Percentiles rank a stretch among this genome's conserved stretches.
Conservation (phyloP, 192 early-diverging fungal genomes). For the Coemansia sp. region DNA sequence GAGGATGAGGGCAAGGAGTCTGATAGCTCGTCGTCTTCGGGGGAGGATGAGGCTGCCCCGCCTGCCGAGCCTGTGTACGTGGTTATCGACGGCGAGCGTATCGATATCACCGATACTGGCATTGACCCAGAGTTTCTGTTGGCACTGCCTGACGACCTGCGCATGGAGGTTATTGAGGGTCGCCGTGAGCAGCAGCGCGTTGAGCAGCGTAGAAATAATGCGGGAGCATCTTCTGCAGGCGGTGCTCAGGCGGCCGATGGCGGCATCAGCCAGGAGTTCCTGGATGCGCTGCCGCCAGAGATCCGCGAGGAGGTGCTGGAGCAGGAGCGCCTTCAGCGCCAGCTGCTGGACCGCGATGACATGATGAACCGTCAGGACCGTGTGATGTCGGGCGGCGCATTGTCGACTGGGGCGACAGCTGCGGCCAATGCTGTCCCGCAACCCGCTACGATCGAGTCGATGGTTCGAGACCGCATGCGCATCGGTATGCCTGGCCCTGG, state of each 20-base stretch:
- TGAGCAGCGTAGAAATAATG: conserved; percentile 14
- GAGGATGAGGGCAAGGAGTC: not conserved
- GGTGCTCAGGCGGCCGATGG: conserved; percentile 19
- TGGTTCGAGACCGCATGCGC: conserved; percentile 29
- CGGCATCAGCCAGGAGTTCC: conserved; percentile 76
- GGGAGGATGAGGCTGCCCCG: not conserved
- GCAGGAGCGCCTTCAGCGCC: conserved; percentile 67
- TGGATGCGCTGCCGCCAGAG: conserved; percentile 86
- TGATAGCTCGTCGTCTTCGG: not conserved
- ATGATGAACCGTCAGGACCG: conserved; percentile 39
- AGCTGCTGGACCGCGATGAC: conserved; percentile 61
- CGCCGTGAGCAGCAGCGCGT: conserved; percentile 62
- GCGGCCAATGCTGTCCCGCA: not conserved
- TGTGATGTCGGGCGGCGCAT: not conserved
- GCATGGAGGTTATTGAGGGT: conserved; percentile 86
- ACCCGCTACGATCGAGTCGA: conserved; percentile 13
- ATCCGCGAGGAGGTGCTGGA: conserved; percentile 85
- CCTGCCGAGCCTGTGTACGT: conserved; percentile 48
- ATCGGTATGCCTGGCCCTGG: conserved; percentile 15
- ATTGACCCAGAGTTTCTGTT: conserved; percentile 93
- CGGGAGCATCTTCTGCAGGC: not conserved
- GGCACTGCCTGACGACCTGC: conserved; percentile 92
- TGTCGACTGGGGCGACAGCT: conserved; percentile 7
- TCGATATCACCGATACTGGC: conserved; percentile 91
- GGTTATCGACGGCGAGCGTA: conserved; percentile 70